Evolutionary conservation across 192 early-diverging fungal species (phyloP).

Genomic region (Backusella liffmaniae): DNA sequence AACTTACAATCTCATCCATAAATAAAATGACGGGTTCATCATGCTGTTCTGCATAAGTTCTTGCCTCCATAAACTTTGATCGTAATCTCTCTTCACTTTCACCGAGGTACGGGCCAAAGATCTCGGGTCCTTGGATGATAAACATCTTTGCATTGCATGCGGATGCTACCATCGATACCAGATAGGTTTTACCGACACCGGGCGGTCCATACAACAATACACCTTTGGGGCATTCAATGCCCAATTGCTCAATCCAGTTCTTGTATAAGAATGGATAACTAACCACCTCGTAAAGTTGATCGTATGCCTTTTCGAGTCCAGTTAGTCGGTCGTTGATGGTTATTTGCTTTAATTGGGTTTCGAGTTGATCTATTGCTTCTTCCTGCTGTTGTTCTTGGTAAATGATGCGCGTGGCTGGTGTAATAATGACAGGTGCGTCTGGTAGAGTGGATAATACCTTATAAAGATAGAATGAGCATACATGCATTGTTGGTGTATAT

Average conservation of each 20-base stretch:
- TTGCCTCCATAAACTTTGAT: constrained; percentile 67
- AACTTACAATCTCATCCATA: constrained; percentile 89
- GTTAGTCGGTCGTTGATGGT: constrained; percentile 32
- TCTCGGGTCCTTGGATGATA: constrained; percentile 77
- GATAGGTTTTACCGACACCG: constrained; percentile 91
- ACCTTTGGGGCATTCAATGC: constrained; percentile 82
- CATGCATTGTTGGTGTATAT: background rate
- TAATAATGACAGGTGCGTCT: background rate
- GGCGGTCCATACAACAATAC: constrained; percentile 92
- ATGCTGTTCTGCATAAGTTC: constrained; percentile 12
- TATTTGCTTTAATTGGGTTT: background rate
- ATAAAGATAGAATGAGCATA: background rate
- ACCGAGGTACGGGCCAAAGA: constrained; percentile 80
- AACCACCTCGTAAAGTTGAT: constrained; percentile 74
- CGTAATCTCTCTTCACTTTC: constrained; percentile 85
- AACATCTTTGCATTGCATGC: constrained; percentile 69
- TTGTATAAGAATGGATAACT: constrained; percentile 73
- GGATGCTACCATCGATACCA: constrained; percentile 70
- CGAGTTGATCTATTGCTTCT: background rate
- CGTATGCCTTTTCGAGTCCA: constrained; percentile 74
- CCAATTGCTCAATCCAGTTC: constrained; percentile 56
- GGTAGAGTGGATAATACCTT: constrained; percentile 16
- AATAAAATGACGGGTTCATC: constrained; percentile 76
- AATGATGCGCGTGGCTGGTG: constrained; percentile 11
- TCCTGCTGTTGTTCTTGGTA: background rate